These are phyloP conservation scores for Nicotiana paniculata DNA, from an alignment of 257 asterid genomes.

Conservation along the genomic window DNA sequence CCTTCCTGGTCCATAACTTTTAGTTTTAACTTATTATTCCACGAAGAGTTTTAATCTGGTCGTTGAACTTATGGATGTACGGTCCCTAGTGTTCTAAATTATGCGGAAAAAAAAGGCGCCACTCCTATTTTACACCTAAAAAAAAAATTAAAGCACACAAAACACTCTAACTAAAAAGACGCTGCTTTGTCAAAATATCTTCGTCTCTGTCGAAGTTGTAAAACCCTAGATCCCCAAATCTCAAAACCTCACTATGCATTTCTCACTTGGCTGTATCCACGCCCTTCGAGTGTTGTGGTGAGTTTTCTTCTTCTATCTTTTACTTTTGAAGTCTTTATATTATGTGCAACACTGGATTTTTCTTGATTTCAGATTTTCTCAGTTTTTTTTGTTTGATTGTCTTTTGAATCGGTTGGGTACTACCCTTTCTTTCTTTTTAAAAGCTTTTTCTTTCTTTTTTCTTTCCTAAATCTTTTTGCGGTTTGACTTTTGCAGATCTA, in stretches of 20 bases:
- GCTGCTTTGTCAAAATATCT: too few species aligned
- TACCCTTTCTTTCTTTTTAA: neutral
- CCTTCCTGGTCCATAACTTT: too few species aligned
- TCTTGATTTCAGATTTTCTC: neutral
- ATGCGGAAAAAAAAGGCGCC: too few species aligned
- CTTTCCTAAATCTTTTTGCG: neutral
- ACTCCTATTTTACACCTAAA: too few species aligned
- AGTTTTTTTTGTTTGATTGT: neutral
- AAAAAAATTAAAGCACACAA: too few species aligned
- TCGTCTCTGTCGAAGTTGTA: too few species aligned
- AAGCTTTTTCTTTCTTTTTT: too few species aligned
- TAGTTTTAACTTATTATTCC: too few species aligned
- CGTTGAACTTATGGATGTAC: too few species aligned
- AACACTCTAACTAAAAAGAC: too few species aligned
- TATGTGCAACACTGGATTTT: neutral
- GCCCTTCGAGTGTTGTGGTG: neutral
- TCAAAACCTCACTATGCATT: neutral
- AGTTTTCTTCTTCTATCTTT: neutral
- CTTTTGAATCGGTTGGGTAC: neutral
- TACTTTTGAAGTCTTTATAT: neutral
- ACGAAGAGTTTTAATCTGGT: too few species aligned
- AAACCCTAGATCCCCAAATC: neutral
- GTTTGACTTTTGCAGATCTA: neutral
- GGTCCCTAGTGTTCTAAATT: too few species aligned
- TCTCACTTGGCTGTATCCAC: neutral